Percentiles rank a stretch among this genome's conserved stretches.
phyloP scores from a whole-genome alignment of 805 yeast species.

The Zygotorulaspora danielsina region DNA sequence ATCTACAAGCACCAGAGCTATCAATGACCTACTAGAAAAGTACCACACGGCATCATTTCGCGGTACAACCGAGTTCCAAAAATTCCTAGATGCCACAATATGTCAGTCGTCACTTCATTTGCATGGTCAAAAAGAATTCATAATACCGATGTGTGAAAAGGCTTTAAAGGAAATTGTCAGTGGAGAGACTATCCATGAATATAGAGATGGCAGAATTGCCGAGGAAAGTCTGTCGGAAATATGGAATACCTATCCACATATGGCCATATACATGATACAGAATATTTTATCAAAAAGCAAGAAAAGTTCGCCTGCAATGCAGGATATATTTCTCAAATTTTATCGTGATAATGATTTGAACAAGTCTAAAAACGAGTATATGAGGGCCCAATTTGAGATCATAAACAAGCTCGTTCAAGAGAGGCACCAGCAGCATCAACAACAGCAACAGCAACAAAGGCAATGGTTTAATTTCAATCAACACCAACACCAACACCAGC shows the following conservation, averaged over 20 bases:
- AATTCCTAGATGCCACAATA: slow-evolving; percentile 18
- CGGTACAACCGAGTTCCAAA: slow-evolving; percentile 17
- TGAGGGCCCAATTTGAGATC: slow-evolving; percentile 34
- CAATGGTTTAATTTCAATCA: slow-evolving; percentile 32
- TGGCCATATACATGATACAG: slow-evolving; percentile 26
- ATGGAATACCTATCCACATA: slow-evolving; percentile 31
- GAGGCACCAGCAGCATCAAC: slow-evolving; percentile 42
- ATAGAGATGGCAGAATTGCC: slow-evolving; percentile 17
- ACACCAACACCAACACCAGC: slow-evolving; percentile 37
- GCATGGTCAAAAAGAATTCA: slow-evolving; percentile 5
- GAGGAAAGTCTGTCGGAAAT: slow-evolving; percentile 21
- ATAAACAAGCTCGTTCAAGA: slow-evolving; percentile 36
- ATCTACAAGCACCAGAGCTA: slow-evolving; percentile 4
- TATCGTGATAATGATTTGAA: slow-evolving; percentile 21
- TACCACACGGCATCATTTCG: slow-evolving; percentile 8
- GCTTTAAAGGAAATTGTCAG: slow-evolving; percentile 20
- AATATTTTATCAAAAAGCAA: slow-evolving; percentile 14
- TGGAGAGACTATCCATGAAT: slow-evolving; percentile 13
- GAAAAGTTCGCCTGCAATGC: slow-evolving; percentile 7
- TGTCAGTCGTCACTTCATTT: slow-evolving; percentile 24
- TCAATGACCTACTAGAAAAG: slow-evolving; percentile 11
- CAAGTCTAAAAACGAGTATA: slow-evolving; percentile 16
- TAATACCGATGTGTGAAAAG: slow-evolving; percentile 21
- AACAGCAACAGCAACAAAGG: slow-evolving; percentile 41
- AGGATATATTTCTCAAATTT: slow-evolving; percentile 23